These are phyloP conservation scores for Penicillium lividum DNA, from an alignment of 495 filamentous ascomycete genomes.

Conservation along the genomic window DNA sequence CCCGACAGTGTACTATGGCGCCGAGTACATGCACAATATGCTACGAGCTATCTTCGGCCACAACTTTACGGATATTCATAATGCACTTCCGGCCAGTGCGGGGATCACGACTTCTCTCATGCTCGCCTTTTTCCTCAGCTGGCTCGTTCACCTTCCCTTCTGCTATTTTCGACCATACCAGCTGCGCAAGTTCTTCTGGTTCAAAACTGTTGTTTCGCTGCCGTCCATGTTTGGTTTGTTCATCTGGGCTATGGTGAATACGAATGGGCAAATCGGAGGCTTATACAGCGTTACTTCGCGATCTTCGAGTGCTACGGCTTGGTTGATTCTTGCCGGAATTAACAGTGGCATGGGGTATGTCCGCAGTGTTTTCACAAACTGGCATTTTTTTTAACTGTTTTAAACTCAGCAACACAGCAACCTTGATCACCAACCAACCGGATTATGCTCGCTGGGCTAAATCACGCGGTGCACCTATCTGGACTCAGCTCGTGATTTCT, in stretches of 20 bases:
- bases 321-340: slow-evolving; percentile 9
- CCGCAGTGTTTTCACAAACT: background rate
- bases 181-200: slow-evolving; percentile 5
- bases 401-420: slow-evolving; percentile 4
- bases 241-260: slow-evolving; percentile 9
- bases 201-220: slow-evolving; percentile 7
- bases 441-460: slow-evolving; percentile 9
- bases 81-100: slow-evolving; percentile 6
- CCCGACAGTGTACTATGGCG: slow-evolving; percentile 5
- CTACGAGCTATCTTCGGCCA: slow-evolving; percentile 6
- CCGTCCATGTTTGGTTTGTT: slow-evolving; percentile 7
- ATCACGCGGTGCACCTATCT: slow-evolving; percentile 5
- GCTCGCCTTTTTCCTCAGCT: slow-evolving; percentile 6
- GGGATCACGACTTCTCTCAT: slow-evolving; percentile 7
- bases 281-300: background rate
- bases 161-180: slow-evolving; percentile 11
- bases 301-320: slow-evolving; percentile 2
- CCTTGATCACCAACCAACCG: slow-evolving; percentile 10
- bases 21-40: slow-evolving; percentile 7
- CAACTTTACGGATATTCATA: slow-evolving; percentile 4
- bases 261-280: slow-evolving; percentile 1
- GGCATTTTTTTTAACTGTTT: background rate
- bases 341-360: slow-evolving; percentile 12
- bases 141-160: slow-evolving; percentile 8
- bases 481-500: slow-evolving; percentile 4